A percentile compares a stretch with the other conserved stretches of the same genome.
phyloP scores from a whole-genome alignment of 495 filamentous ascomycete species.

The Penicillium egyptiacum region DNA sequence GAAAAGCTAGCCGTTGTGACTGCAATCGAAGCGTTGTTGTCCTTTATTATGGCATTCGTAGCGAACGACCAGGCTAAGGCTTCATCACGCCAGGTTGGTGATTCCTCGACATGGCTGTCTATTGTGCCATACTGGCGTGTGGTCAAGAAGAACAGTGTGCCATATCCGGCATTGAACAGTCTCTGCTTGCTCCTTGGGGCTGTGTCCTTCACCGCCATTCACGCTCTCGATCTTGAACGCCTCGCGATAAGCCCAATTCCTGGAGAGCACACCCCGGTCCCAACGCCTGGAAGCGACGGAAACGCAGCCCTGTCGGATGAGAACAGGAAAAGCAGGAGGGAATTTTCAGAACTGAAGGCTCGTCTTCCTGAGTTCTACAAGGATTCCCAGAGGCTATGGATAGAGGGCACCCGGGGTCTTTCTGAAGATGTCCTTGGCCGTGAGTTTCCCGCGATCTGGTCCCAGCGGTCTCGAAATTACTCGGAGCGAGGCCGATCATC shows the following conservation, averaged over 20 bases:
- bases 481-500: slow-evolving; percentile 38
- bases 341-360: slow-evolving; percentile 42
- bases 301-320: slow-evolving; percentile 36
- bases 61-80: slow-evolving; percentile 45
- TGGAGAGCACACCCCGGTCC: slow-evolving; percentile 40
- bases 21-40: slow-evolving; percentile 50
- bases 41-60: slow-evolving; percentile 51
- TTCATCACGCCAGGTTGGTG: slow-evolving; percentile 35
- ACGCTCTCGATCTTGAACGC: slow-evolving; percentile 48
- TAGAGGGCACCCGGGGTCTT: slow-evolving; percentile 43
- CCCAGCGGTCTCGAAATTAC: slow-evolving; percentile 37
- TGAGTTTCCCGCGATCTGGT: slow-evolving; percentile 51
- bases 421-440: slow-evolving; percentile 43
- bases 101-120: slow-evolving; percentile 48
- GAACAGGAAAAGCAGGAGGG: slow-evolving; percentile 36
- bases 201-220: slow-evolving; percentile 47
- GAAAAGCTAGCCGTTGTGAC: slow-evolving; percentile 46
- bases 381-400: slow-evolving; percentile 47
- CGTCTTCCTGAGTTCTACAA: slow-evolving; percentile 43
- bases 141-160: slow-evolving; percentile 39
- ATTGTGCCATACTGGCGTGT: slow-evolving; percentile 51
- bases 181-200: slow-evolving; percentile 49
- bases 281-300: slow-evolving; percentile 42
- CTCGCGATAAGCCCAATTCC: slow-evolving; percentile 41
- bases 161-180: slow-evolving; percentile 42